Evolutionary conservation across 768 basidiomycete genomes (phyloP).

Genomic region (Tylopilus intermedius): DNA sequence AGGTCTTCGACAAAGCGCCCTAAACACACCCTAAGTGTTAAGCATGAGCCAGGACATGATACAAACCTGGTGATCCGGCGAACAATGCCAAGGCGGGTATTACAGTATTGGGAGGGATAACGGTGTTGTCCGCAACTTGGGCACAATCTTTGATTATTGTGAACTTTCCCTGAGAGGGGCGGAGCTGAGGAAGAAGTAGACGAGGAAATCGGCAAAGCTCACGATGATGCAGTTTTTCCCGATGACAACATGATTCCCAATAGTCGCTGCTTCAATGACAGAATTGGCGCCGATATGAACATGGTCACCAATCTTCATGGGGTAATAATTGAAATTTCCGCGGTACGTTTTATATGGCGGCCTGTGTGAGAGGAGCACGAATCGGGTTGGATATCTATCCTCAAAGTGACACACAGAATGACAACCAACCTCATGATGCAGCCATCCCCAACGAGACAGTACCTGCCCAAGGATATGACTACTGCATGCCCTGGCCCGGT

Average conservation of each 20-base stretch:
- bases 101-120: constrained; percentile 88
- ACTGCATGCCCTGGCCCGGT: constrained; percentile 91
- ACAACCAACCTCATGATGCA: constrained; percentile 75
- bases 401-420: not conserved
- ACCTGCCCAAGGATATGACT: constrained; percentile 88
- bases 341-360: constrained; percentile 89
- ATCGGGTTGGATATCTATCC: not conserved
- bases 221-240: constrained; percentile 95
- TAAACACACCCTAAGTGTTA: constrained; percentile 27
- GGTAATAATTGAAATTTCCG: constrained; percentile 93
- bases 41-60: not conserved
- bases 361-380: constrained; percentile 30
- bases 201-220: constrained; percentile 24
- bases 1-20: constrained; percentile 80
- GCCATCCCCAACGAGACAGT: constrained; percentile 87
- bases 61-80: constrained; percentile 81
- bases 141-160: constrained; percentile 95
- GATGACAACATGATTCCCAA: constrained; percentile 91
- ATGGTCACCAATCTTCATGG: constrained; percentile 94
- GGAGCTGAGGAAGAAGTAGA: constrained; percentile 2
- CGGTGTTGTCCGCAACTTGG: constrained; percentile 81
- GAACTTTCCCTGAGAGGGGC: constrained; percentile 74
- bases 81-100: constrained; percentile 85
- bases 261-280: constrained; percentile 90
- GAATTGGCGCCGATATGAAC: constrained; percentile 89